These are phyloP conservation scores for Stereocaulon alpinum DNA, from an alignment of 495 filamentous ascomycete species.

Conservation along the genomic window DNA sequence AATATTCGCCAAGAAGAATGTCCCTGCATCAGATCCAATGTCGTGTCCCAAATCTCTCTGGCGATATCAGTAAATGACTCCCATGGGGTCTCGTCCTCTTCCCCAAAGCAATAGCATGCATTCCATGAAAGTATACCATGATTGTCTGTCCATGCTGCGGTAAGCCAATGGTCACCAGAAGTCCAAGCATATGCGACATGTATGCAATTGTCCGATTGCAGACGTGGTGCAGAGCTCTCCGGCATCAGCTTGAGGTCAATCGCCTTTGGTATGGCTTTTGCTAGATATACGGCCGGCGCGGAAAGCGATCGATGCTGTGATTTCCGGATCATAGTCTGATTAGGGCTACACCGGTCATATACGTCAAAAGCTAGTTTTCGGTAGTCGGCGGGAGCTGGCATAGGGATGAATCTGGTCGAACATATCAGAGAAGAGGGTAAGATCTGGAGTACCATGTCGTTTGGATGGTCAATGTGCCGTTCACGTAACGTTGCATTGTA, in stretches of 20 bases:
- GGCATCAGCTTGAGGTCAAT: slow-evolving; percentile 71
- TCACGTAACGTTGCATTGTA: slow-evolving; percentile 48
- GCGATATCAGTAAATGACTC: slow-evolving; percentile 50
- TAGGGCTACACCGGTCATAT: slow-evolving; percentile 70
- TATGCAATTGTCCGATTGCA: slow-evolving; percentile 75
- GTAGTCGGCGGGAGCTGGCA: slow-evolving; percentile 58
- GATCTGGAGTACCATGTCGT: slow-evolving; percentile 75
- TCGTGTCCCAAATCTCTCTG: slow-evolving; percentile 77
- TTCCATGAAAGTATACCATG: slow-evolving; percentile 64
- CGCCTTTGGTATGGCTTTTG: slow-evolving; percentile 54
- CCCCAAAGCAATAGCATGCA: slow-evolving; percentile 68
- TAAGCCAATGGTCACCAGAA: slow-evolving; percentile 75
- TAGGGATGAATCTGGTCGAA: slow-evolving; percentile 51
- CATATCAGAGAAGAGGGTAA: slow-evolving; percentile 63
- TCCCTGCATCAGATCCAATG: slow-evolving; percentile 61
- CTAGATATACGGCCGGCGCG: slow-evolving; percentile 66
- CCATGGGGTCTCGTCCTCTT: slow-evolving; percentile 44
- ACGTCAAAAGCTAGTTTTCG: slow-evolving; percentile 67
- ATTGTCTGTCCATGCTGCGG: slow-evolving; percentile 86
- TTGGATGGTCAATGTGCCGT: slow-evolving; percentile 35
- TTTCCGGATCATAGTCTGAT: slow-evolving; percentile 31
- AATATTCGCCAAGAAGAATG: slow-evolving; percentile 74
- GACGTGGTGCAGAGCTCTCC: slow-evolving; percentile 55
- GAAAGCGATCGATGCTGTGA: slow-evolving; percentile 28
- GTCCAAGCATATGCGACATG: slow-evolving; percentile 82